Evolutionary conservation across 345 rosid species (phyloP), one percentile per base, ranked within the genome.

Genomic region (Salix viminalis): DNA sequence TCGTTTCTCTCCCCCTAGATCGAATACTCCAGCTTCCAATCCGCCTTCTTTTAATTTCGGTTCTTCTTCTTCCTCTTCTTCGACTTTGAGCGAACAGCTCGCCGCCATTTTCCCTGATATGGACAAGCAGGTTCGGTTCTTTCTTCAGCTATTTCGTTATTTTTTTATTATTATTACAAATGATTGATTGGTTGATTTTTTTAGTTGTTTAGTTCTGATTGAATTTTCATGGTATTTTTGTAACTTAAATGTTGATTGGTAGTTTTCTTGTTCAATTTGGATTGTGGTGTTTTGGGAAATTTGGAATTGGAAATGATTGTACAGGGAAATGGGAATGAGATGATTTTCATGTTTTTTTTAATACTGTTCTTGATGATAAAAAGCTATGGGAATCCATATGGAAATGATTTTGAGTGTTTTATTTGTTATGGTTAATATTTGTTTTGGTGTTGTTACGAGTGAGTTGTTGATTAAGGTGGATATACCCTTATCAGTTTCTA

Each of bases 111-210:
- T 93, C 81, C 96, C 94, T 82, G 86, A 88, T 46, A 93, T 93
- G 97, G 97, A 93, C 84, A 87, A 88, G 69, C 82, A 90, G 91
- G 97, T 91, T 36, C 4, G n/a, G 48, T 61, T 13, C 42, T 65
- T 30, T 44, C 46, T 42, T 42, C 46, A 42, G 46, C 11, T 42
- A 42, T 42, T 42, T 42, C 46, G 46, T 42, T 42, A 10, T 13
- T 2, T n/a, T n/a, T 0, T 41, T 58, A 13, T 23, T 48, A 30
- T 1, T 42, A 42, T 42, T 11, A 11, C 46, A 7, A 39, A 61
- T 70, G 30, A 2, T 61, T 71, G 11, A 6, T 69, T 32, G 46
- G 46, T 42, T 42, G 46, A 0, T 42, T 42, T 42, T 41, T 42
- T 36, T 42, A 32, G 10, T 7, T 12, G 5, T 0, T 48, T 46